Conservation (phyloP, 371 early-diverging fungal species). For the Blakeslea trispora region DNA sequence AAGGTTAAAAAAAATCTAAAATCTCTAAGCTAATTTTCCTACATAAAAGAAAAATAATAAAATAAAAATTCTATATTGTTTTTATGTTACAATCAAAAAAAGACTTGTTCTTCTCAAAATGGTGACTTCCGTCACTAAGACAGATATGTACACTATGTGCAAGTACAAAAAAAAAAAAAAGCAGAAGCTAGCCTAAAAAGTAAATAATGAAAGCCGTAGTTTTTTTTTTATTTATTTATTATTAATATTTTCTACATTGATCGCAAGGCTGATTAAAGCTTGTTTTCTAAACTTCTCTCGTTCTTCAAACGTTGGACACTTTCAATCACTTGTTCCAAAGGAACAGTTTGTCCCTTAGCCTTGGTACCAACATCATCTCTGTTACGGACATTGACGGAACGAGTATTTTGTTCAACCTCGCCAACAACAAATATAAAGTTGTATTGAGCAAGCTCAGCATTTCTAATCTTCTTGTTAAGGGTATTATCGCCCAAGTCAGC, state of each 20-base stretch:
- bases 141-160: not conserved
- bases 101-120: no score
- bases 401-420: slow-evolving; percentile 80
- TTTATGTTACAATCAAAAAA: no score
- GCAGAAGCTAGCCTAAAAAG: slow-evolving; percentile 1
- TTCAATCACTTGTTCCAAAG: slow-evolving; percentile 64
- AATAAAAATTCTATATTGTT: no score
- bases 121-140: not conserved
- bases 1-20: no score
- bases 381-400: slow-evolving; percentile 91
- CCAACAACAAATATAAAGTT: slow-evolving; percentile 96
- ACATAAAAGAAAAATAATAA: no score
- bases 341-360: slow-evolving; percentile 78
- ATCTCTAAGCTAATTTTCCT: no score
- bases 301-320: slow-evolving; percentile 66
- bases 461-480: slow-evolving; percentile 95
- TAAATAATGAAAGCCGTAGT: slow-evolving; percentile 1
- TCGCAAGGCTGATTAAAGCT: slow-evolving; percentile 48
- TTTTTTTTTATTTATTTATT: slow-evolving; percentile 3
- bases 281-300: slow-evolving; percentile 54
- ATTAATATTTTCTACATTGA: not conserved
- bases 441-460: slow-evolving; percentile 80
- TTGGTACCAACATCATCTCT: slow-evolving; percentile 85
- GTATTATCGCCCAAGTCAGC: slow-evolving; percentile 88
- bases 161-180: slow-evolving; percentile 6